Conservation (phyloP, 805 yeast genomes). For the Ogataea glucozyma region DNA sequence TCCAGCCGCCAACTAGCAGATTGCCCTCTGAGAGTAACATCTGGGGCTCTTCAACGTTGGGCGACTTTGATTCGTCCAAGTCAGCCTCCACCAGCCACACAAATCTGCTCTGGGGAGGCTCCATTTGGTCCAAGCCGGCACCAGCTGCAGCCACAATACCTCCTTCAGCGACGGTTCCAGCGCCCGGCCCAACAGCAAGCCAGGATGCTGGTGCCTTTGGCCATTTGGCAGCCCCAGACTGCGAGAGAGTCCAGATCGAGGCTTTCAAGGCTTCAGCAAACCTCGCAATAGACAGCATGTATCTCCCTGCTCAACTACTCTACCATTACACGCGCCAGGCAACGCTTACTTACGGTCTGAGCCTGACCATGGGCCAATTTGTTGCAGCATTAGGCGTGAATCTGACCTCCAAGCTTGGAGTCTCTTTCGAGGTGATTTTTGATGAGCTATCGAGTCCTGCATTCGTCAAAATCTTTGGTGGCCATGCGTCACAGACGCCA, state of each 20-base stretch:
- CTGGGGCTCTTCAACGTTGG: slow-evolving; percentile 17
- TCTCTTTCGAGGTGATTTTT: slow-evolving; percentile 44
- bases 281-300: slow-evolving; percentile 32
- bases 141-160: not conserved
- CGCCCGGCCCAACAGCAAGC: too few relatives aligned
- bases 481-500: not conserved
- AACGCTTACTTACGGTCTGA: slow-evolving; percentile 40
- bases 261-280: slow-evolving; percentile 42
- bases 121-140: slow-evolving; percentile 20
- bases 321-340: slow-evolving; percentile 37
- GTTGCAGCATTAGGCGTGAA: slow-evolving; percentile 37
- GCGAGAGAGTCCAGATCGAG: slow-evolving; percentile 43
- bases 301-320: slow-evolving; percentile 26
- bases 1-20: slow-evolving; percentile 2
- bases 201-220: slow-evolving; percentile 2
- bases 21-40: slow-evolving; percentile 6
- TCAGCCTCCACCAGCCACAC: slow-evolving; percentile 17
- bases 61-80: slow-evolving; percentile 4
- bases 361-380: slow-evolving; percentile 32
- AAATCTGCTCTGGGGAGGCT: slow-evolving; percentile 28
- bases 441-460: slow-evolving; percentile 49
- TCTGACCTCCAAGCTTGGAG: slow-evolving; percentile 28
- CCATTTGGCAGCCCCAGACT: slow-evolving; percentile 24
- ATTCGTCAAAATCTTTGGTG: slow-evolving; percentile 37
- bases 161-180: too few relatives aligned